These are phyloP conservation scores for Auriscalpium orientale DNA, from an alignment of 768 basidiomycete species.

Conservation along the genomic window DNA sequence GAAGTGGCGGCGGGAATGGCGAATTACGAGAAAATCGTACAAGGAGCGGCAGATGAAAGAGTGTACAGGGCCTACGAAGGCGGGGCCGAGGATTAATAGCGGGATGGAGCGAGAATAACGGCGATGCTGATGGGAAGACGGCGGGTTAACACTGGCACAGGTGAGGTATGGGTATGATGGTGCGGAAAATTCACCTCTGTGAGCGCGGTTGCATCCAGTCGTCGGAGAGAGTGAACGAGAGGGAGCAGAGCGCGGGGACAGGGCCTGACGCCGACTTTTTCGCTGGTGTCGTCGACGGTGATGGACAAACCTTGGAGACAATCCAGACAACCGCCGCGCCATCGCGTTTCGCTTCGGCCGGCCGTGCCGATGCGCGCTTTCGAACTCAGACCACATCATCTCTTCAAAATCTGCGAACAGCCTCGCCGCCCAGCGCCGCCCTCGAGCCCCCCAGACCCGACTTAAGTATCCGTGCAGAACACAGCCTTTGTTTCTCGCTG, in stretches of 20 bases:
- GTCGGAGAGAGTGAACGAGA: neutral
- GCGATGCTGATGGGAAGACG: neutral
- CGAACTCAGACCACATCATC: too few species aligned
- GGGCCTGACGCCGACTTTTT: neutral
- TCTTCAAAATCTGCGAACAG: too few species aligned
- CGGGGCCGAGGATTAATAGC: neutral
- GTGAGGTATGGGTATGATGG: neutral
- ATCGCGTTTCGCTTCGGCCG: too few species aligned
- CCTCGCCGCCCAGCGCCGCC: too few species aligned
- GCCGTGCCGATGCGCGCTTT: too few species aligned
- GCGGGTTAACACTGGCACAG: neutral
- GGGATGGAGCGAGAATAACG: neutral
- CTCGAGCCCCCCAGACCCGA: too few species aligned
- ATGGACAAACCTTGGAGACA: neutral
- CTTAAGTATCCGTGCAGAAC: too few species aligned
- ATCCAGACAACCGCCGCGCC: neutral
- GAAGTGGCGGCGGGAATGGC: neutral
- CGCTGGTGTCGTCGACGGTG: neutral
- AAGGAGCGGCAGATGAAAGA: slow-evolving; percentile 4
- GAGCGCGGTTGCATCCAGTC: neutral
- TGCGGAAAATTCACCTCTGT: neutral
- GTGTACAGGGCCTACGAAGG: neutral
- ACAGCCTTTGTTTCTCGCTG: too few species aligned
- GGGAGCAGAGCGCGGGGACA: neutral
- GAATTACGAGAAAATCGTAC: neutral